Percentiles rank a stretch among this genome's conserved stretches.
Conservation (phyloP, 2,329 filamentous ascomycete species). For the Apiospora koreana region DNA sequence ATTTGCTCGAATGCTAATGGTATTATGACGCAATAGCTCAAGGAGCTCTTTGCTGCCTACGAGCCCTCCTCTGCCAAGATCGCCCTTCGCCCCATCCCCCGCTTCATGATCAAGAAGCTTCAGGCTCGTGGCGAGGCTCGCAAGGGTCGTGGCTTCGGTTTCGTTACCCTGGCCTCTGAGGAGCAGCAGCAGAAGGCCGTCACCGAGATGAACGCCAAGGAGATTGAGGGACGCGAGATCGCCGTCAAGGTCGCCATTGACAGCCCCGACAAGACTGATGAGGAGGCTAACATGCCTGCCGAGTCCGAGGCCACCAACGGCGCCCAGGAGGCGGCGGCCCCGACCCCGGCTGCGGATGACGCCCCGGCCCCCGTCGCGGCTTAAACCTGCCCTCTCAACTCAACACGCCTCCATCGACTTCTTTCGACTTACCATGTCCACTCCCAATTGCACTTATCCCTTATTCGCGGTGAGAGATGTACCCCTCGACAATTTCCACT, state of each 20-base stretch:
- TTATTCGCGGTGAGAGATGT: slow-evolving; percentile 24
- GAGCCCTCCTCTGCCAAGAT: slow-evolving; percentile 96
- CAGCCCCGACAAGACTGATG: slow-evolving; percentile 93
- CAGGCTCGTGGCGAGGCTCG: slow-evolving; percentile 96
- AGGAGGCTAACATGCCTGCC: slow-evolving; percentile 69
- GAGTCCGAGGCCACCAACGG: slow-evolving; percentile 46
- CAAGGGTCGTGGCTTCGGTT: slow-evolving; percentile 98
- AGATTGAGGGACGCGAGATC: slow-evolving; percentile 97
- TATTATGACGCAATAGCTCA: slow-evolving; percentile 65
- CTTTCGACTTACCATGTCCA: slow-evolving; percentile 20
- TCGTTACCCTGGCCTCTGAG: slow-evolving; percentile 93
- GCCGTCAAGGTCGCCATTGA: slow-evolving; percentile 99
- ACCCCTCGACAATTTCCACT: not conserved
- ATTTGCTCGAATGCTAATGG: not conserved
- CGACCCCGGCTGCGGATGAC: slow-evolving; percentile 37
- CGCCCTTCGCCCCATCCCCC: slow-evolving; percentile 94
- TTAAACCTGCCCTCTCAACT: slow-evolving; percentile 25
- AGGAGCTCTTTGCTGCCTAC: slow-evolving; percentile 94
- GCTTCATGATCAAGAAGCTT: slow-evolving; percentile 99
- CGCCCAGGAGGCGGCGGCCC: slow-evolving; percentile 31
- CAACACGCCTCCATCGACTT: not conserved
- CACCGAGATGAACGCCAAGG: slow-evolving; percentile 98
- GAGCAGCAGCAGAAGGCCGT: slow-evolving; percentile 98
- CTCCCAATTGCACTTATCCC: slow-evolving; percentile 14
- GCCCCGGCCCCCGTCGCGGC: slow-evolving; percentile 35